Evolutionary conservation across 2,329 filamentous ascomycete genomes (phyloP).

Genomic region (Akanthomyces dipterigenus): DNA sequence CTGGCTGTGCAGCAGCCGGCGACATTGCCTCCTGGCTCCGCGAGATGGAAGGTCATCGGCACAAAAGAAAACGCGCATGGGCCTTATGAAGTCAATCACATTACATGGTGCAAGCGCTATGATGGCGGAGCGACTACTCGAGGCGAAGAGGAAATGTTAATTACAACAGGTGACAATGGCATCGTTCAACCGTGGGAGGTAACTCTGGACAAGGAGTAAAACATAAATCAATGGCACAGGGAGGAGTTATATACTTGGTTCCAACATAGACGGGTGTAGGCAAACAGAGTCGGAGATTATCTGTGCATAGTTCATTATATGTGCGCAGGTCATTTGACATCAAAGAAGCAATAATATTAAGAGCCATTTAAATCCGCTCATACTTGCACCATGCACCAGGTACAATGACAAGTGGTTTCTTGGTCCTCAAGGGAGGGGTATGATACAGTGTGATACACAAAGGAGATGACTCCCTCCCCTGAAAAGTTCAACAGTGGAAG

Average conservation of each 20-base stretch:
- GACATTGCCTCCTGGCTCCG: conserved; percentile 20
- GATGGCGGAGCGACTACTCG: conserved; percentile 54
- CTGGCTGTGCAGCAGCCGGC: not conserved
- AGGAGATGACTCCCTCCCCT: conserved; percentile 20
- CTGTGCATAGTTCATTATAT: not conserved
- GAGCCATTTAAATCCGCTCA: conserved; percentile 11
- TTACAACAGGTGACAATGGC: conserved; percentile 91
- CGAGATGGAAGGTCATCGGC: conserved; percentile 65
- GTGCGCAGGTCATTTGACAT: not conserved
- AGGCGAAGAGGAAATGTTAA: conserved; percentile 70
- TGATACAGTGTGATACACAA: conserved; percentile 28
- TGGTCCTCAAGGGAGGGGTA: conserved; percentile 23
- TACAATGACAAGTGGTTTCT: conserved; percentile 17
- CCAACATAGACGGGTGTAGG: not conserved
- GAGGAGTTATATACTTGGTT: conserved; percentile 1
- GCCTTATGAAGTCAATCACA: conserved; percentile 90
- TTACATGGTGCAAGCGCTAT: conserved; percentile 75
- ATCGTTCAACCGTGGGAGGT: conserved; percentile 76
- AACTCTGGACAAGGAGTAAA: not conserved
- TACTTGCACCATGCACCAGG: conserved; percentile 19
- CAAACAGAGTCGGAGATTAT: not conserved
- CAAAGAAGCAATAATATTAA: conserved; percentile 11
- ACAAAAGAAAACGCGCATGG: conserved; percentile 72
- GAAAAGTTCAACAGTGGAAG: conserved; percentile 13
- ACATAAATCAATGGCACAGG: not conserved